Evolutionary conservation across 73 alveolate species (phyloP).

Genomic region (Paramecium octaurelia): DNA sequence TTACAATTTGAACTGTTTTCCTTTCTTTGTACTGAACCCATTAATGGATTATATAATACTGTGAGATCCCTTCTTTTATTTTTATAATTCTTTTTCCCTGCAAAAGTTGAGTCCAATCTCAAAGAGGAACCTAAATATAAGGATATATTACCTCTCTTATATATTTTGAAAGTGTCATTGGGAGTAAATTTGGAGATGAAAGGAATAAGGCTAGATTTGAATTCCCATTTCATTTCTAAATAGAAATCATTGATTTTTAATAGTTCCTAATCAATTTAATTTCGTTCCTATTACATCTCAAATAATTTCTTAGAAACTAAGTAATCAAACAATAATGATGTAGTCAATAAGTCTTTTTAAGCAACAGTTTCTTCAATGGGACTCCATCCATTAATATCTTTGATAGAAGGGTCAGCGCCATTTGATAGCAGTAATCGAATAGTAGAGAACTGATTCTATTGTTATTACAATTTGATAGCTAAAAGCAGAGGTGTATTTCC

Average conservation of each 20-base stretch:
- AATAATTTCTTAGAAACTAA: slow-evolving; percentile 58
- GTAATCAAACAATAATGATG: slow-evolving; percentile 77
- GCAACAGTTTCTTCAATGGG: slow-evolving; percentile 84
- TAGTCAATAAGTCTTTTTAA: slow-evolving; percentile 64
- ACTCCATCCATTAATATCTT: slow-evolving; percentile 82
- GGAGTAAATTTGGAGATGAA: slow-evolving; percentile 83
- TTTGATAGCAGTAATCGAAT: slow-evolving; percentile 3
- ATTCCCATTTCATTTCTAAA: slow-evolving; percentile 88
- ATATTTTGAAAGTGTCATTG: slow-evolving; percentile 76
- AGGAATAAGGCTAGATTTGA: slow-evolving; percentile 76
- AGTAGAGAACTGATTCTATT: slow-evolving; percentile 60
- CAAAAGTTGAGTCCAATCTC: slow-evolving; percentile 83
- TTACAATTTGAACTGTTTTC: slow-evolving; percentile 65
- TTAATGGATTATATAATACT: slow-evolving; percentile 65
- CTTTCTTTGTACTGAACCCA: slow-evolving; percentile 48
- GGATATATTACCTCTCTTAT: slow-evolving; percentile 71
- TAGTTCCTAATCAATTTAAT: slow-evolving; percentile 52
- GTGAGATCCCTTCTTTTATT: slow-evolving; percentile 79
- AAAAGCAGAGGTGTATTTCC: slow-evolving; percentile 83
- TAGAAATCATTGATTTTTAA: slow-evolving; percentile 77
- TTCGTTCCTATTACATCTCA: slow-evolving; percentile 64
- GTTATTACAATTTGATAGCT: slow-evolving; percentile 73
- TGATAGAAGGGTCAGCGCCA: slow-evolving; percentile 74
- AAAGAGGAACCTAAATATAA: slow-evolving; percentile 70
- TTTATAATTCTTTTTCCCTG: slow-evolving; percentile 71